Evolutionary conservation across 1,139 yeast genomes (phyloP), one percentile per base, ranked within the genome.

Genomic region (Magnusiomyces starmeri): DNA sequence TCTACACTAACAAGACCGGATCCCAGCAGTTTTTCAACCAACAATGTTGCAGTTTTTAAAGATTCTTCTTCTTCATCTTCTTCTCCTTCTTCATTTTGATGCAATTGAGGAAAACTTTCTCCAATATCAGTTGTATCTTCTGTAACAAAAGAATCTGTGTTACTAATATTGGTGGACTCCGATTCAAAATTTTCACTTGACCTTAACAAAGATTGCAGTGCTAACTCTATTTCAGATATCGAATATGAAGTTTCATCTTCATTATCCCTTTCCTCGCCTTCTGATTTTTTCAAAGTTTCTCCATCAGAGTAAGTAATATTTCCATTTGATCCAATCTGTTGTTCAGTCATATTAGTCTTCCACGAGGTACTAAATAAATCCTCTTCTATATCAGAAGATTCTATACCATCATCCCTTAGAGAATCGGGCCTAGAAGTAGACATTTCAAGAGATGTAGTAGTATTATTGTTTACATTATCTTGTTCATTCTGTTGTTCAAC

Each of bases 21-120:
- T 8, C 45, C 44, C 10, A 51, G 41, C 8, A 51, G 32, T 8
- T 43, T 50, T 22, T 51, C 54, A 21, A 48, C 54, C 37, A 51
- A 46, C 34, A 37, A 48, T 16, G 54, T 50, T 8, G 53, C 46
- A 20, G 50, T 29, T n/a, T 49, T 41, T 14, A 44, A 27, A 1
- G 49, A 42, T 14, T 41, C 49, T 32, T 51, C 51, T 18, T 49
- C 52, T 18, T 49, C 50, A 21, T 25, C 20, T n/a, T 21, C 41
- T 14, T 34, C 41, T 21, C 29, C 42, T n/a, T 4, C 22, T n/a
- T 39, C 22, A 4, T 14, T 9, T n/a, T 18, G 16, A 8, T 27
- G 32, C 32, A 9, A 12, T 12, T 27, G 32, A 8, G 32, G 32
- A 8, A 27, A 27, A 27, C 4, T 10, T 32, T 6, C 18, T 18